Percentiles rank a stretch among this genome's conserved stretches.
phyloP scores from a whole-genome alignment of 2,329 filamentous ascomycete species.

The Penicillium polonicum region DNA sequence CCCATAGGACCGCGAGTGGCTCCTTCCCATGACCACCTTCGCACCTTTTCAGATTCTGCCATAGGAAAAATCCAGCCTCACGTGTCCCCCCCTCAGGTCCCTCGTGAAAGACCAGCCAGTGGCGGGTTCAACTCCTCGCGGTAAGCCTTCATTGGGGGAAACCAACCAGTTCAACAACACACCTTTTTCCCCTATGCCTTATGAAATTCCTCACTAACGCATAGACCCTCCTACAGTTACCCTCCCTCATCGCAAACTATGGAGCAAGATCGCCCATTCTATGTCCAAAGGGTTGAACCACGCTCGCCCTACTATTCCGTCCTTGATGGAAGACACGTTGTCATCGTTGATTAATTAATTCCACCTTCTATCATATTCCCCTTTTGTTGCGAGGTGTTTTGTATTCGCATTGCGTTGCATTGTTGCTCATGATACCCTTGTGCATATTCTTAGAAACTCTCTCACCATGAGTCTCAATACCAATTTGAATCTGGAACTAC shows the following conservation, averaged over 20 bases:
- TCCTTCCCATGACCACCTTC: constrained; percentile 18
- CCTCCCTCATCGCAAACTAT: constrained; percentile 17
- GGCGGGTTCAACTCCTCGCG: constrained; percentile 17
- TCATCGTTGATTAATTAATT: constrained; percentile 31
- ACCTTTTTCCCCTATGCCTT: background rate
- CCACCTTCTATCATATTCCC: background rate
- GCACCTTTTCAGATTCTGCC: constrained; percentile 7
- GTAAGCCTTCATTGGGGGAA: constrained; percentile 19
- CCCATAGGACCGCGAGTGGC: constrained; percentile 13
- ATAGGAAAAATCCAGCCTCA: constrained; percentile 12
- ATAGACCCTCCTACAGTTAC: constrained; percentile 17
- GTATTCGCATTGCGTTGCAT: constrained; percentile 8
- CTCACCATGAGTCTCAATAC: constrained; percentile 3
- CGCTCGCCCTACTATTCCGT: constrained; percentile 19
- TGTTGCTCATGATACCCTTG: constrained; percentile 26
- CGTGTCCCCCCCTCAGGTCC: constrained; percentile 3
- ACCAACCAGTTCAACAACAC: constrained; percentile 1
- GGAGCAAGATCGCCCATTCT: constrained; percentile 26
- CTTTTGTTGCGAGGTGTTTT: constrained; percentile 4
- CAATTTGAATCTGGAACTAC: background rate
- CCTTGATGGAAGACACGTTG: constrained; percentile 23
- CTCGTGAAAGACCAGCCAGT: constrained; percentile 20
- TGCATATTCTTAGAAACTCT: constrained; percentile 18
- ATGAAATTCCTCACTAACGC: constrained; percentile 5
- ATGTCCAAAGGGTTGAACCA: constrained; percentile 25